Conservation (phyloP, 1,284 basidiomycete genomes). For the Pseudozyma thailandica region DNA sequence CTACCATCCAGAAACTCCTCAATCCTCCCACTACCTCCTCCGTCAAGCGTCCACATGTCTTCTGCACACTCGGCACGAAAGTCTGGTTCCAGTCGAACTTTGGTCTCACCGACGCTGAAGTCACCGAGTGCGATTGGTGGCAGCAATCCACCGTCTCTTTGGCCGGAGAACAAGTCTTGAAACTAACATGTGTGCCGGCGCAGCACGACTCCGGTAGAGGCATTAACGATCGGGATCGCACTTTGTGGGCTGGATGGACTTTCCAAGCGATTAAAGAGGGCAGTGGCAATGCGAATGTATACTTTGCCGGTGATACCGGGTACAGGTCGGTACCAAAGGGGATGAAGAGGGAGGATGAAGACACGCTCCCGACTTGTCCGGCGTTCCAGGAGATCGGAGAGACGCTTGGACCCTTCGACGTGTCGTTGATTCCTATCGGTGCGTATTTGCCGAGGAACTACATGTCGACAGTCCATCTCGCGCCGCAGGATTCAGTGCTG, state of each 20-base stretch:
- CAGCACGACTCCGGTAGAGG: conserved; percentile 55
- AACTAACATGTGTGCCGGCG: conserved; percentile 54
- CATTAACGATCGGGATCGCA: conserved; percentile 40
- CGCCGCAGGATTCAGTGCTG: conserved; percentile 50
- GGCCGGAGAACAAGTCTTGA: conserved; percentile 14
- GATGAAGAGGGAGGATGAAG: conserved; percentile 44
- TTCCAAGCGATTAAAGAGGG: conserved; percentile 31
- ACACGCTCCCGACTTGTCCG: conserved; percentile 47
- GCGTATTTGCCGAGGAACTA: conserved; percentile 58
- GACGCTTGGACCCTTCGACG: conserved; percentile 55
- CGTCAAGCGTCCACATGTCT: conserved; percentile 47
- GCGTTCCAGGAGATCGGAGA: conserved; percentile 61
- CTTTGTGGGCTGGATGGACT: conserved; percentile 57
- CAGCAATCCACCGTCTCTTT: conserved; percentile 35
- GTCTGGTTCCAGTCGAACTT: conserved; percentile 50
- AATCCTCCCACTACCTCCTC: conserved; percentile 14
- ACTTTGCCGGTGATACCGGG: conserved; percentile 59
- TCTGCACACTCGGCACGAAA: conserved; percentile 54
- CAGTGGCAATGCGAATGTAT: conserved; percentile 36
- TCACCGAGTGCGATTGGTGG: conserved; percentile 63
- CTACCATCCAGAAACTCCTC: conserved; percentile 47
- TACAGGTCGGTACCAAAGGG: conserved; percentile 46
- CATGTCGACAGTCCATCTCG: conserved; percentile 54
- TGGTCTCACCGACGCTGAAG: conserved; percentile 26
- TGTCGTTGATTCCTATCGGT: conserved; percentile 55